Evolutionary conservation across 495 filamentous ascomycete genomes (phyloP).

Genomic region (Xylaria castorea): DNA sequence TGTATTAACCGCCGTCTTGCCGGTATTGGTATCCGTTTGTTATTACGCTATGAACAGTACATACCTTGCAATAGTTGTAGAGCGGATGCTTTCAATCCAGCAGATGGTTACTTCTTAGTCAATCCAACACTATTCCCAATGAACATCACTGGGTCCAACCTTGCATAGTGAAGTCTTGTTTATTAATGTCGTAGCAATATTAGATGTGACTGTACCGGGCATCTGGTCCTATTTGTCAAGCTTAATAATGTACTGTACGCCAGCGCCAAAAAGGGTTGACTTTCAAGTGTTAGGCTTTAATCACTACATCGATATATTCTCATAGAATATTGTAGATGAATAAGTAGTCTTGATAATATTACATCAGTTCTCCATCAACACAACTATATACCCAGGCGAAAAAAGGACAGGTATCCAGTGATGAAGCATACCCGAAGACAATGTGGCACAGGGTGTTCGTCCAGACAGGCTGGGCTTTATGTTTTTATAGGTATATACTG

Average conservation of each 20-base stretch:
- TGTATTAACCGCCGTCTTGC: not conserved
- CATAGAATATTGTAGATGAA: too few species aligned
- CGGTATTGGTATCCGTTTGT: not conserved
- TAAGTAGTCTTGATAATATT: not conserved
- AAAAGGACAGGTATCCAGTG: not conserved
- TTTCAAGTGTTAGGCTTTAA: too few species aligned
- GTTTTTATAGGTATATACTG: slow-evolving; percentile 17
- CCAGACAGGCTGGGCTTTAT: not conserved
- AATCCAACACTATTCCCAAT: slow-evolving; percentile 6
- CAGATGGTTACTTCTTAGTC: slow-evolving; percentile 8
- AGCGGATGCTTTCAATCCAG: not conserved
- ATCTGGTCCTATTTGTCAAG: not conserved
- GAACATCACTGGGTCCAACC: not conserved
- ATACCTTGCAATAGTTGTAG: not conserved
- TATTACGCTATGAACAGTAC: not conserved
- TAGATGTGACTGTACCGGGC: not conserved
- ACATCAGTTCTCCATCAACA: not conserved
- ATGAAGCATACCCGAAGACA: not conserved
- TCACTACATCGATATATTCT: too few species aligned
- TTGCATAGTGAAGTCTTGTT: not conserved
- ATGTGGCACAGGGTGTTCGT: not conserved
- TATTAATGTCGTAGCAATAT: not conserved
- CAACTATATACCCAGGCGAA: not conserved
- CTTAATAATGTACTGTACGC: not conserved
- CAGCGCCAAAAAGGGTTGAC: too few species aligned